Evolutionary conservation across 1,139 yeast species (phyloP).

Genomic region (Wickerhamomyces sp.): DNA sequence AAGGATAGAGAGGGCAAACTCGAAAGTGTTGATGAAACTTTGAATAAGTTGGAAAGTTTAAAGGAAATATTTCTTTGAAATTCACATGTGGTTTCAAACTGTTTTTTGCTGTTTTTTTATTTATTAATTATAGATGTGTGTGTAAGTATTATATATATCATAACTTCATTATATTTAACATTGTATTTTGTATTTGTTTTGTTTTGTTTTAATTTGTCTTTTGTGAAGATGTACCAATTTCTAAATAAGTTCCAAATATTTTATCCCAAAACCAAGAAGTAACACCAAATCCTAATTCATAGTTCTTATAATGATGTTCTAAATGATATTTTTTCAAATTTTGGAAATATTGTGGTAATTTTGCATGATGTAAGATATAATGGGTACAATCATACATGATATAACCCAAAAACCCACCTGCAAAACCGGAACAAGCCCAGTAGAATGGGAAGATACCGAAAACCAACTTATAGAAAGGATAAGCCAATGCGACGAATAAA

Average conservation of each 20-base stretch:
- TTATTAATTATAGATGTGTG: background rate
- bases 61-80: constrained; percentile 11
- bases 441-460: constrained; percentile 53
- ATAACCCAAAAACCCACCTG: constrained; percentile 95
- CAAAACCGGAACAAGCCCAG: constrained; percentile 67
- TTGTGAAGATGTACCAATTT: constrained; percentile 23
- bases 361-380: constrained; percentile 81
- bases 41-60: constrained; percentile 12
- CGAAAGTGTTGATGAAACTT: constrained; percentile 6
- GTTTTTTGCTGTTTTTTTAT: background rate
- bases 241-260: constrained; percentile 70
- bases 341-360: constrained; percentile 71
- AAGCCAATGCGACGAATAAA: constrained; percentile 51
- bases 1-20: too few species aligned
- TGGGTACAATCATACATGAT: constrained; percentile 88
- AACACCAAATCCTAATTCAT: constrained; percentile 94
- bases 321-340: constrained; percentile 82
- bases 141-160: background rate
- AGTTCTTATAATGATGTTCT: constrained; percentile 96
- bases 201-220: constrained; percentile 5
- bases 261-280: constrained; percentile 91
- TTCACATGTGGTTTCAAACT: background rate
- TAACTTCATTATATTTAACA: background rate
- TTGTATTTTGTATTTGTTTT: background rate
- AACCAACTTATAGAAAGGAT: constrained; percentile 58